A percentile compares a stretch with the other conserved stretches of the same genome.
Conservation (phyloP, 2,329 filamentous ascomycete genomes). For the Beauveria varroae region DNA sequence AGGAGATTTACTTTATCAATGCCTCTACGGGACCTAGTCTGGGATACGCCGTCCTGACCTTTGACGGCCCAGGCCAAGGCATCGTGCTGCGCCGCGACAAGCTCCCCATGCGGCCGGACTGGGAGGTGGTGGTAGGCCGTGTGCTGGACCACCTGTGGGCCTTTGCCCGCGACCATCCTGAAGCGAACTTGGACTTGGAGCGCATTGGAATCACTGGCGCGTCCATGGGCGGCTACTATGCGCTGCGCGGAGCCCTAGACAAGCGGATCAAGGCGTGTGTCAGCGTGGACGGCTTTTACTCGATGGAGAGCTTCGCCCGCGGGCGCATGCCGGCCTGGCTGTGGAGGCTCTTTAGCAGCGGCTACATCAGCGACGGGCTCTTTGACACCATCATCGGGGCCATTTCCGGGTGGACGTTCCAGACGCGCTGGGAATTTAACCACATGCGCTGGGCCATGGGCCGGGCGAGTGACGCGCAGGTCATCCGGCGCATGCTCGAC, state of each 20-base stretch:
- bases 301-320: too few relatives aligned
- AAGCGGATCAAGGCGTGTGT: conserved; percentile 36
- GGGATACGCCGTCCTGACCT: conserved; percentile 36
- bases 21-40: conserved; percentile 18
- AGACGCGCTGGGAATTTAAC: background rate
- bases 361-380: background rate
- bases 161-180: conserved; percentile 13
- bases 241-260: conserved; percentile 34
- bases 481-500: too few relatives aligned
- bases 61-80: conserved; percentile 40
- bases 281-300: conserved; percentile 21
- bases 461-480: too few relatives aligned
- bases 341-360: background rate
- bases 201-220: conserved; percentile 30
- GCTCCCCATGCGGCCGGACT: conserved; percentile 28
- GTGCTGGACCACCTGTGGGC: conserved; percentile 26
- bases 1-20: conserved; percentile 32
- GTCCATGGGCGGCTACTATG: conserved; percentile 38
- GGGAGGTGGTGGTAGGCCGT: conserved; percentile 24
- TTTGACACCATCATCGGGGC: too few relatives aligned
- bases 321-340: too few relatives aligned
- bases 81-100: conserved; percentile 23
- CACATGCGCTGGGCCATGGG: too few relatives aligned
- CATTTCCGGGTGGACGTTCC: too few relatives aligned
- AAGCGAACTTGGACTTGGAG: conserved; percentile 27